Evolutionary conservation across 495 filamentous ascomycete species (phyloP).

Genomic region (Talaromyces borbonicus): DNA sequence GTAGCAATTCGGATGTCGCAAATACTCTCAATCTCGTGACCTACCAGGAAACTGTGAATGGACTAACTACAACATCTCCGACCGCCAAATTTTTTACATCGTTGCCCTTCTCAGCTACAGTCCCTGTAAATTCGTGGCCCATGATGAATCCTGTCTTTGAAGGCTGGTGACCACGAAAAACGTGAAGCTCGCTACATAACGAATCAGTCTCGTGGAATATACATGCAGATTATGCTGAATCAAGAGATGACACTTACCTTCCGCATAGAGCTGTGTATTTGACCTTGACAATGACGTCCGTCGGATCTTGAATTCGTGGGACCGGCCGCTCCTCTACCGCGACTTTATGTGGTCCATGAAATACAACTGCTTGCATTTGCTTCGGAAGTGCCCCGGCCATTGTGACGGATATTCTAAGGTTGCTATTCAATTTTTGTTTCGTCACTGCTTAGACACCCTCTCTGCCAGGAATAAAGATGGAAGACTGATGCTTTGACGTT

Average conservation of each 20-base stretch:
- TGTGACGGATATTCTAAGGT: neutral
- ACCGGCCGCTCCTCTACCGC: slow-evolving; percentile 39
- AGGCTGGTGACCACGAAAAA: slow-evolving; percentile 74
- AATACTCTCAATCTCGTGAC: too few relatives aligned
- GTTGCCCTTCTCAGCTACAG: slow-evolving; percentile 55
- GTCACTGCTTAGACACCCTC: too few relatives aligned
- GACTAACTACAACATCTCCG: slow-evolving; percentile 71
- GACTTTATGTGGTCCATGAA: slow-evolving; percentile 38
- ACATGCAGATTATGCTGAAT: neutral
- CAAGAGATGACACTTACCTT: slow-evolving; percentile 45
- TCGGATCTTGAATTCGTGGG: slow-evolving; percentile 53
- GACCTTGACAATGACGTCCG: slow-evolving; percentile 80
- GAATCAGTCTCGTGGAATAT: neutral
- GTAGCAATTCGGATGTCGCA: too few relatives aligned
- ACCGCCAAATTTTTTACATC: slow-evolving; percentile 57
- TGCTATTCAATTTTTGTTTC: neutral
- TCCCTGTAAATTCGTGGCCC: slow-evolving; percentile 70
- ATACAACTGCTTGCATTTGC: slow-evolving; percentile 39
- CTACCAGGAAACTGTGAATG: slow-evolving; percentile 84
- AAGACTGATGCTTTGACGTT: too few relatives aligned
- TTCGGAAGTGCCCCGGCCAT: neutral
- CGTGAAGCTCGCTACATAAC: slow-evolving; percentile 67
- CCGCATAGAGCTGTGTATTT: slow-evolving; percentile 82
- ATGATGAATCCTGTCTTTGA: slow-evolving; percentile 56
- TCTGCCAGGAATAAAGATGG: too few relatives aligned